A percentile compares a stretch with the other conserved stretches of the same genome.
These are phyloP conservation scores for Auricularia auricula-judae DNA, from an alignment of 768 basidiomycete species.

Conservation along the genomic window DNA sequence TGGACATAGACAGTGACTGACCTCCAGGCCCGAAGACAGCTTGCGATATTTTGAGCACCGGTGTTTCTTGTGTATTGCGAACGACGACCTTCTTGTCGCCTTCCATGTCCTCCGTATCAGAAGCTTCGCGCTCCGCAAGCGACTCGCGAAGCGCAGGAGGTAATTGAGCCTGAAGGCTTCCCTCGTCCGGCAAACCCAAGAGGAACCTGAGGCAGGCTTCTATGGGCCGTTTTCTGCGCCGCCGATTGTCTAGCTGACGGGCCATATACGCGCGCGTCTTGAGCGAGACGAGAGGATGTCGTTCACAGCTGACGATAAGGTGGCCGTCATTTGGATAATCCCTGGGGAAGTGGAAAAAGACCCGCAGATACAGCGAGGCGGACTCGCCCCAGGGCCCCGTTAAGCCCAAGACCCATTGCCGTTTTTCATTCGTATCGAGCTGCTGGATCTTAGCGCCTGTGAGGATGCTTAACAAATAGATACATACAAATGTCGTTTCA, in stretches of 20 bases:
- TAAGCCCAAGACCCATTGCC: constrained; percentile 76
- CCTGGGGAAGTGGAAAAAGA: constrained; percentile 81
- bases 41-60: constrained; percentile 78
- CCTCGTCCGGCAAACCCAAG: constrained; percentile 55
- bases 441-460: constrained; percentile 6
- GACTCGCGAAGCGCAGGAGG: constrained; percentile 34
- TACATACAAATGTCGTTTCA: constrained; percentile 70
- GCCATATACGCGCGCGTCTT: constrained; percentile 71
- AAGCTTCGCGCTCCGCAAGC: constrained; percentile 52
- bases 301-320: constrained; percentile 73
- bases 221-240: constrained; percentile 69
- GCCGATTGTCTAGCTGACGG: constrained; percentile 59
- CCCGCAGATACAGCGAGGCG: constrained; percentile 73
- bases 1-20: constrained; percentile 19
- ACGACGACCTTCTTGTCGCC: constrained; percentile 57
- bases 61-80: neutral
- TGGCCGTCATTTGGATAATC: constrained; percentile 61
- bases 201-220: constrained; percentile 77
- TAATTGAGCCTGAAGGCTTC: constrained; percentile 26
- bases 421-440: constrained; percentile 28
- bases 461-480: neutral
- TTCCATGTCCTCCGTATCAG: constrained; percentile 19
- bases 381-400: constrained; percentile 88
- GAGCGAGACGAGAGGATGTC: constrained; percentile 67
- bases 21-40: constrained; percentile 86